phyloP scores from a whole-genome alignment of 441 rosid genomes.

The Metrosideros polymorpha region DNA sequence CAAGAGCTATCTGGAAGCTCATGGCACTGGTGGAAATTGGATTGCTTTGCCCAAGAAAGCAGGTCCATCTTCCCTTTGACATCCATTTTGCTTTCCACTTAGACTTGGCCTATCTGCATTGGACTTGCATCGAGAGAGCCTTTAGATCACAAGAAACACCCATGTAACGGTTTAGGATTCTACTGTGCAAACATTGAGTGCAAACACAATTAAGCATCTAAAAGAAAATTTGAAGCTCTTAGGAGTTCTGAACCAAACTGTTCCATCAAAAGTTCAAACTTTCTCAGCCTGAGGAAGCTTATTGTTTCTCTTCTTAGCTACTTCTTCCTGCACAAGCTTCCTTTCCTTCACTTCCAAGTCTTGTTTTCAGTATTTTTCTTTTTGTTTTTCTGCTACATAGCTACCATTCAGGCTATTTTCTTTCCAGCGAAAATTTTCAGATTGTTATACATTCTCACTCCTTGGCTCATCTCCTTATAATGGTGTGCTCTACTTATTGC shows the following conservation, averaged over 20 bases:
- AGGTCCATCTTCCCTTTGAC: slow-evolving; percentile 15
- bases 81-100: not conserved
- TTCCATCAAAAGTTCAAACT: not conserved
- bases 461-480: not conserved
- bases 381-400: not conserved
- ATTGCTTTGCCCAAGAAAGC: slow-evolving; percentile 64
- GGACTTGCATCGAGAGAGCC: not conserved
- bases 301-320: not conserved
- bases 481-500: not conserved
- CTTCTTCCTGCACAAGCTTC: not conserved
- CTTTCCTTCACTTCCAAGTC: not conserved
- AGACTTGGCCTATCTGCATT: not conserved
- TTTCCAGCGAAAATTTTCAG: not conserved
- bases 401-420: not conserved
- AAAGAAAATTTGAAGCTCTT: not conserved
- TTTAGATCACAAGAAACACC: not conserved
- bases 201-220: not conserved
- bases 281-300: not conserved
- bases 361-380: not conserved
- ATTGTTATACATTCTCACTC: not conserved
- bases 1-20: slow-evolving; percentile 30
- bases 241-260: not conserved
- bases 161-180: not conserved
- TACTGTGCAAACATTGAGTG: not conserved
- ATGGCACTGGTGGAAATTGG: slow-evolving; percentile 70